These are phyloP conservation scores for Lactarius deliciosus DNA, from an alignment of 768 basidiomycete species.

Conservation along the genomic window DNA sequence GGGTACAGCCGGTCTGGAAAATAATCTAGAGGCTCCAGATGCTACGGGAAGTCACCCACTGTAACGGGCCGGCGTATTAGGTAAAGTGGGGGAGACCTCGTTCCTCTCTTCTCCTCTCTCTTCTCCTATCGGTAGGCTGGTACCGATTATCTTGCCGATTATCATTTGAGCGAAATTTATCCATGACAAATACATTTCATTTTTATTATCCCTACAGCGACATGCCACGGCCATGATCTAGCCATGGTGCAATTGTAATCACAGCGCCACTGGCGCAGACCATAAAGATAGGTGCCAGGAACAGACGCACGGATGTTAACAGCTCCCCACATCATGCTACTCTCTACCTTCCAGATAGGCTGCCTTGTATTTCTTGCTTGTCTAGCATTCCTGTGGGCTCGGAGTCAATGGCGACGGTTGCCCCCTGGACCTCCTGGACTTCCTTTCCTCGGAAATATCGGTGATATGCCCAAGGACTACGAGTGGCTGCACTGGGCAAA, in stretches of 20 bases:
- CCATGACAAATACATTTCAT: background rate
- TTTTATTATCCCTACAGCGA: background rate
- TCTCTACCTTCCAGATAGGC: background rate
- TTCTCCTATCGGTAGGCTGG: too few species aligned
- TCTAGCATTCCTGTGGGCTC: constrained; percentile 4
- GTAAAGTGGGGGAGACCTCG: background rate
- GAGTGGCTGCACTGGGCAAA: constrained; percentile 23
- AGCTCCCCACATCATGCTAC: background rate
- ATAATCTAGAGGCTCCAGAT: too few species aligned
- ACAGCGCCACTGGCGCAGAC: background rate
- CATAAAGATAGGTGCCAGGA: background rate
- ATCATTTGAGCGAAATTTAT: background rate
- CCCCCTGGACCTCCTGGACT: constrained; percentile 23
- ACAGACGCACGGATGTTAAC: background rate
- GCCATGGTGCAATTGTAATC: background rate
- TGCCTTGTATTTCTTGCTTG: background rate
- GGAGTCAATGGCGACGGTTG: background rate
- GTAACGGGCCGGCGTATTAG: too few species aligned
- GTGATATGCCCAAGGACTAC: constrained; percentile 12
- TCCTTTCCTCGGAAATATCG: constrained; percentile 18
- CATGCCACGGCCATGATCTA: background rate
- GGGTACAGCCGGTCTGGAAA: too few species aligned
- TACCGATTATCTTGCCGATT: background rate
- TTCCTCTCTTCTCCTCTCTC: background rate
- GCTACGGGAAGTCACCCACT: too few species aligned